Evolutionary conservation across 2,329 filamentous ascomycete species (phyloP), one percentile per base, ranked within the genome.

Genomic region (Ceratocystiopsis sp.): DNA sequence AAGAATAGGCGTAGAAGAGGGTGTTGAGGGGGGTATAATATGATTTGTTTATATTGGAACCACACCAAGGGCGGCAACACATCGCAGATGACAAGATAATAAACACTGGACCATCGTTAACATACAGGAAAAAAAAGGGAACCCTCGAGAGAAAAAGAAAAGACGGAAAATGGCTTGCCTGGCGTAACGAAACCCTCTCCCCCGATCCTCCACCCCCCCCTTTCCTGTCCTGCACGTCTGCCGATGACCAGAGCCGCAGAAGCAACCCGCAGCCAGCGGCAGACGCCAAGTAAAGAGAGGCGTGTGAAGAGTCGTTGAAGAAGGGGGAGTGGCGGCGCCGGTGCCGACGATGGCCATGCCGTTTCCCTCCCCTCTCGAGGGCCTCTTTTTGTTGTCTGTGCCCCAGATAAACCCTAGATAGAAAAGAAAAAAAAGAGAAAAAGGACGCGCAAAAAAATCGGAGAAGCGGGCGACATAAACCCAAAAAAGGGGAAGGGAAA

Each of bases 141-240:
- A 41, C 39, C 39, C 39, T 63, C 62, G 65, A 52, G 48, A 69
- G 33, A 40, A n/a, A 46, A 43, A 21, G 40, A 35, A 40, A 78
- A 75, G 74, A 78, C 71, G 75, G 77, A 74, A 72, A 73, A 71
- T 70, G 72, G 73, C 72, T 71, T 74, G 72, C 71, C 71, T 73
- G 68, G 66, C 63, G 62, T 68, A 60, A 64, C 59, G 60, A 33
- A 38, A 33, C 18, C 40, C 42, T 43, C 37, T 43, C 34, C 40
- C 37, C 33, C 34, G 7, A 21, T 21, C n/a, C 34, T 12, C 14
- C 4, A 37, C 17, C 29, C 33, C 33, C 34, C 15, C 3, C 17
- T n/a, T 37, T 40, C 37, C 25, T 37, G 25, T 4, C n/a, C n/a
- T 11, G 14, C 35, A 14, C n/a, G 35, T 18, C 15, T 2, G 7